Conservation (phyloP, 768 basidiomycete species). For the Tulasnella sp. region DNA sequence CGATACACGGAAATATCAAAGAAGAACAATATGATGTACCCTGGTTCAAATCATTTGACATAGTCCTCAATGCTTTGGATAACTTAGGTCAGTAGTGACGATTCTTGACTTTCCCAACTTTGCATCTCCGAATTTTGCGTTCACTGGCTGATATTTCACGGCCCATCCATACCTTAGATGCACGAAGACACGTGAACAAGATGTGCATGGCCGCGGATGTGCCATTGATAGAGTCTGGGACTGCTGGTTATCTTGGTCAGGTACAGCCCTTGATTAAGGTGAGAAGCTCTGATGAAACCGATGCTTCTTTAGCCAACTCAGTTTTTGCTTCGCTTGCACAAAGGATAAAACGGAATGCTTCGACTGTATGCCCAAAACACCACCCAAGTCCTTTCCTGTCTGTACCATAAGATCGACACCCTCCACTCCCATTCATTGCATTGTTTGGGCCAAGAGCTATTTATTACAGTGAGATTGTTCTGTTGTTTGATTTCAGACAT, state of each 20-base stretch:
- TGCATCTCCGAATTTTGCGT: not conserved
- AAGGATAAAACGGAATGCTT: constrained; percentile 90
- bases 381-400: constrained; percentile 89
- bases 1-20: constrained; percentile 93
- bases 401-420: constrained; percentile 97
- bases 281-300: constrained; percentile 16
- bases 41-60: constrained; percentile 84
- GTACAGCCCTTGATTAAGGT: constrained; percentile 90
- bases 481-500: not conserved
- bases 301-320: constrained; percentile 3
- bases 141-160: not conserved
- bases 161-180: constrained; percentile 41
- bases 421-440: constrained; percentile 94
- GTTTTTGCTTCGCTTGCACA: not conserved
- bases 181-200: constrained; percentile 88
- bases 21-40: constrained; percentile 76
- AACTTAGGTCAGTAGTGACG: constrained; percentile 61
- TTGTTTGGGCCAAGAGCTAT: constrained; percentile 98
- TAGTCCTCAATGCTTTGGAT: constrained; percentile 91
- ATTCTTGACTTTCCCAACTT: not conserved
- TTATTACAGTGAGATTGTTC: constrained; percentile 59
- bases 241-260: constrained; percentile 93
- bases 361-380: constrained; percentile 86
- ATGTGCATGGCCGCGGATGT: constrained; percentile 91
- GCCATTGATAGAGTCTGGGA: constrained; percentile 90